Conservation (phyloP, 768 basidiomycete genomes). For the Boletus pseudopeckii region DNA sequence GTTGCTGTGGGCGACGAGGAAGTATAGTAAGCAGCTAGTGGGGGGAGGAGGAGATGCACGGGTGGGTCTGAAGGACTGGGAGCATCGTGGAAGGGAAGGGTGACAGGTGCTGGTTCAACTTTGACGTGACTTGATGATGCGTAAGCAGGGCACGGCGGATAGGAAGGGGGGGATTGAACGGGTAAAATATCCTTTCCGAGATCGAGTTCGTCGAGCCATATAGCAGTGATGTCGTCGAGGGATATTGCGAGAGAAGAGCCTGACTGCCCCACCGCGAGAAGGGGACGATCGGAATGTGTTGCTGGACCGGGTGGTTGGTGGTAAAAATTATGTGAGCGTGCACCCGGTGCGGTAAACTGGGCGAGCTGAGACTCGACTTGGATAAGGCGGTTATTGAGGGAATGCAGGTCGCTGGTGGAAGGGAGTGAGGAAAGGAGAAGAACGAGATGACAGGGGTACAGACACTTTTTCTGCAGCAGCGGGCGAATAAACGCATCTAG, state of each 20-base stretch:
- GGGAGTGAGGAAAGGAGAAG: background rate
- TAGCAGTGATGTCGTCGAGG: conserved; percentile 52
- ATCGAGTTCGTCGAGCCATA: conserved; percentile 61
- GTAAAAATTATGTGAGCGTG: conserved; percentile 21
- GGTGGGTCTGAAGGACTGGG: conserved; percentile 19
- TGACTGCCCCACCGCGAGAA: conserved; percentile 37
- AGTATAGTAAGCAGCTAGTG: conserved; percentile 16
- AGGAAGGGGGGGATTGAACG: conserved; percentile 14
- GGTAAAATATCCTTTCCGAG: conserved; percentile 27
- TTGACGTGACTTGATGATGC: conserved; percentile 27
- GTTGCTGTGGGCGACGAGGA: conserved; percentile 23
- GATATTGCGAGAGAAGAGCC: conserved; percentile 51
- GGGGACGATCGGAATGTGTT: conserved; percentile 23
- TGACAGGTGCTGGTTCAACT: conserved; percentile 31
- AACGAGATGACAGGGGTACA: conserved; percentile 24
- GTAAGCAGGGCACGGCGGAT: conserved; percentile 15
- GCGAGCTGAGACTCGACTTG: conserved; percentile 62
- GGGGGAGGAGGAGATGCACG: conserved; percentile 21
- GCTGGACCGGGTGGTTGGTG: conserved; percentile 14
- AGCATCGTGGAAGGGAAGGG: conserved; percentile 23
- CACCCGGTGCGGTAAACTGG: conserved; percentile 38
- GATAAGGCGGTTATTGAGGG: conserved; percentile 75
- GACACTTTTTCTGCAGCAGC: conserved; percentile 86
- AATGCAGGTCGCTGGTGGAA: conserved; percentile 64
- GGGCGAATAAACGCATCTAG: conserved; percentile 72